Base-by-base conservation (phyloP, 2,329 filamentous ascomycete genomes). In the Pyrenochaeta sp. region DNA sequence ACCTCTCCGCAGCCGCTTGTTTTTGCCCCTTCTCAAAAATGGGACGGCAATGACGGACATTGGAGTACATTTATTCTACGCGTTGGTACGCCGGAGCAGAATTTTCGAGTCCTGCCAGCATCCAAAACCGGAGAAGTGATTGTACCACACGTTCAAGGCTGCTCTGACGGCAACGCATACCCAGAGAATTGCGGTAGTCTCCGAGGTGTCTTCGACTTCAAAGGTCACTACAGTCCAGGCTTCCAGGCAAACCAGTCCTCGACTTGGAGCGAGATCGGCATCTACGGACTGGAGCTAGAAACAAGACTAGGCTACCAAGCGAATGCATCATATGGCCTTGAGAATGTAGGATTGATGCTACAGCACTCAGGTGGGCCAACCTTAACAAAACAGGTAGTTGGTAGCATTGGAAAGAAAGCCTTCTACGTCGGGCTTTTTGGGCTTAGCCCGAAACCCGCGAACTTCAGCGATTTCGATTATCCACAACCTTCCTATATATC, bases 381-480 rank as follows among this genome's bases (percentile, higher is more conserved):
- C 23, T 27, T 27, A 9, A 27, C 4, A 9, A 27, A 9, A 27
- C 23, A 27, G 9, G 23, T 27, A 9, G 23, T 44, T 23, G 79
- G 79, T 3, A 51, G 75, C 4, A 27, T 27, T 9, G 4, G 4
- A 4, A 27, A 27, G 23, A 27, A 27, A 9, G 23, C 23, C 23
- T 27, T 27, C 23, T 27, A 27, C 23, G 4, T 27, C 23, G 23
- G 23, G 23, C 9, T 27, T 4, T 70, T 79, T 30, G 78, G 78
- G 11, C 33, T 80, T 52, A 75, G 78, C 41, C 74, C 76, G 2
- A 78, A 78, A 54, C 73, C 78, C 2, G 76, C 78, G 12, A 81
- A 81, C 56, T 78, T 80, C 59, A 73, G 63, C 71, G 83, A 45
- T 77, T 81, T 66, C 23, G 23, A 27, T 9, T 27, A 27, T 27